Conservation (phyloP, 345 rosid genomes). For the Hibiscus syriacus region DNA sequence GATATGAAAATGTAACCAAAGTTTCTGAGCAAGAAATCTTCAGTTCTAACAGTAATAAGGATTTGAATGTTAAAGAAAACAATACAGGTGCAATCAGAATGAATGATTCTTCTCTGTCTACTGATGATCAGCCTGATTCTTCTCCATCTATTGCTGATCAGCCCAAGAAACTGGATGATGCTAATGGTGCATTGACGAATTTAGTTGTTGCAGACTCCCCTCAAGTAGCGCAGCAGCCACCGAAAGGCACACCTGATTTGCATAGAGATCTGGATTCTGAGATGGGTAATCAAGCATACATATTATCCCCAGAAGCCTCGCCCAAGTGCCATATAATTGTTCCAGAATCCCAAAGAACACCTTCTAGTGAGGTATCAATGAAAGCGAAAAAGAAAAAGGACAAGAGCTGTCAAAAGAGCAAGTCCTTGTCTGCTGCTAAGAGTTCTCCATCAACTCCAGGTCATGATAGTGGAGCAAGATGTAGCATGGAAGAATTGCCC, state of each 20-base stretch:
- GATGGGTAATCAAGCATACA: constrained; percentile 31
- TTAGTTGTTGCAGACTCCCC: constrained; percentile 23
- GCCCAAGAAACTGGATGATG: constrained; percentile 28
- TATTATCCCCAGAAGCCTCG: constrained; percentile 48
- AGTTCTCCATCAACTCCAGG: constrained; percentile 49
- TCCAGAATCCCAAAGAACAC: constrained; percentile 78
- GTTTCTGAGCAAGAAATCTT: constrained; percentile 26
- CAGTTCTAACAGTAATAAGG: constrained; percentile 20
- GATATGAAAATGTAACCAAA: constrained; percentile 31
- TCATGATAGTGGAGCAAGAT: constrained; percentile 42
- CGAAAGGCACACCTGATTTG: constrained; percentile 30
- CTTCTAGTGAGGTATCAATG: constrained; percentile 70
- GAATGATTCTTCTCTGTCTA: no score
- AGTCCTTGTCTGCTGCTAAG: constrained; percentile 44
- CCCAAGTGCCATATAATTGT: constrained; percentile 54
- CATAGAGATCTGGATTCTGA: constrained; percentile 27
- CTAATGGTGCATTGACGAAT: constrained; percentile 23
- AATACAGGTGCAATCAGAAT: constrained; percentile 19
- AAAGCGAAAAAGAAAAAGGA: constrained; percentile 42
- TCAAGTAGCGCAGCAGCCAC: constrained; percentile 25
- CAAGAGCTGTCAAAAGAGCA: constrained; percentile 52
- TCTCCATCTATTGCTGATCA: constrained; percentile 19
- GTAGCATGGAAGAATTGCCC: constrained; percentile 42
- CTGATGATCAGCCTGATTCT: no score
- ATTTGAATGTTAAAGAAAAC: constrained; percentile 30